Percentiles rank a stretch among this genome's conserved stretches.
phyloP scores from a whole-genome alignment of 495 filamentous ascomycete genomes.

The Letharia lupina region DNA sequence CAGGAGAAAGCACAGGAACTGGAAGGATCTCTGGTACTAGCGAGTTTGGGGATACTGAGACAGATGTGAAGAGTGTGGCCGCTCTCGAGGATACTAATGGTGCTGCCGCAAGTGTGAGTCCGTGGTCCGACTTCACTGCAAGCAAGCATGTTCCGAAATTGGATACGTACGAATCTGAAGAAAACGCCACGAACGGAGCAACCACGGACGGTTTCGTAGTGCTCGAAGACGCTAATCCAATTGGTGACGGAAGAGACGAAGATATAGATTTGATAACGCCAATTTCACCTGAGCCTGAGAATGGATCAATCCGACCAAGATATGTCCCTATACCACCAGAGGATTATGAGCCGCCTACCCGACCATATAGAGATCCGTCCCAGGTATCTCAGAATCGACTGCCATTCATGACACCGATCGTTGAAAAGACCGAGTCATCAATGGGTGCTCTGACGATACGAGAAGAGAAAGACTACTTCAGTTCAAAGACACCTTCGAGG shows the following conservation, averaged over 20 bases:
- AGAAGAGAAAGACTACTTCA: constrained; percentile 49
- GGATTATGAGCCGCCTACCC: constrained; percentile 66
- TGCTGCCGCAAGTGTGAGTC: constrained; percentile 57
- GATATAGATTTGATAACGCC: constrained; percentile 33
- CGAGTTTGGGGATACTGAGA: constrained; percentile 57
- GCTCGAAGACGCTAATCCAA: constrained; percentile 15
- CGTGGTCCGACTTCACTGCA: constrained; percentile 79
- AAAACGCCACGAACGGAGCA: constrained; percentile 1
- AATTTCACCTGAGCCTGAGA: constrained; percentile 31
- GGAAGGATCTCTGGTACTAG: constrained; percentile 56
- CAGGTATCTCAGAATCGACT: constrained; percentile 76
- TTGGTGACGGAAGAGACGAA: constrained; percentile 19
- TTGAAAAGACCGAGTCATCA: constrained; percentile 86
- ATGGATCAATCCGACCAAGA: constrained; percentile 36
- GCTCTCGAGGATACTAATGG: constrained; percentile 35
- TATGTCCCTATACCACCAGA: constrained; percentile 70
- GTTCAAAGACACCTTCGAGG: constrained; percentile 67
- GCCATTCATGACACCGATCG: constrained; percentile 97
- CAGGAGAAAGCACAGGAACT: constrained; percentile 72
- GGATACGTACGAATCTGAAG: constrained; percentile 18
- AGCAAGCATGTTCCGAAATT: constrained; percentile 58
- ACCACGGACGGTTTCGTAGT: constrained; percentile 15
- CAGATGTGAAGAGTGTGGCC: constrained; percentile 25
- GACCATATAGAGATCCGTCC: constrained; percentile 66
- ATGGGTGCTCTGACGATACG: constrained; percentile 53